phyloP scores from a whole-genome alignment of 352 stramenopile genomes.

The Globisporangium paddicum region DNA sequence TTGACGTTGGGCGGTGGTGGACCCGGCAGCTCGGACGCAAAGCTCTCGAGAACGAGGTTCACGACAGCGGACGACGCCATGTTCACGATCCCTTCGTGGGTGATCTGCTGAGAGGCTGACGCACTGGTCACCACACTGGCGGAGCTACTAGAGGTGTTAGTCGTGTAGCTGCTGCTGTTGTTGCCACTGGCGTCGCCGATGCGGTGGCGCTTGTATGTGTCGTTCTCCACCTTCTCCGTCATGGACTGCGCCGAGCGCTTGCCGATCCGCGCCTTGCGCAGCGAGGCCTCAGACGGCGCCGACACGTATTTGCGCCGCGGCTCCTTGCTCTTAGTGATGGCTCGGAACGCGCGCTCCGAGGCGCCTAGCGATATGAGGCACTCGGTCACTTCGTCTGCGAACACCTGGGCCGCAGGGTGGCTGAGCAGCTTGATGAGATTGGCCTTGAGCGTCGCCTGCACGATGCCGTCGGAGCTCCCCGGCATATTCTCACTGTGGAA shows the following conservation, averaged over 20 bases:
- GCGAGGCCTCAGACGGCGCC: conserved; percentile 57
- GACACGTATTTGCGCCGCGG: conserved; percentile 69
- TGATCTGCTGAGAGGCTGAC: conserved; percentile 22
- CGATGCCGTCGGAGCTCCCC: conserved; percentile 25
- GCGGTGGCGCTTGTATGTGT: conserved; percentile 46
- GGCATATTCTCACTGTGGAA: conserved; percentile 23
- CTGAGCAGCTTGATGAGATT: conserved; percentile 73
- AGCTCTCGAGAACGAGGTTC: conserved; percentile 67
- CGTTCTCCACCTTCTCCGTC: conserved; percentile 56
- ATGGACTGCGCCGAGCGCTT: conserved; percentile 63
- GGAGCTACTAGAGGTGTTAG: background rate
- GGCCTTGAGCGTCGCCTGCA: conserved; percentile 59
- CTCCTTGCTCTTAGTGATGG: conserved; percentile 79
- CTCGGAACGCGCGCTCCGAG: conserved; percentile 68
- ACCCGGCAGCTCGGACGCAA: conserved; percentile 49
- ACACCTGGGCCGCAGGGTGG: conserved; percentile 46
- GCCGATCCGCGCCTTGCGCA: conserved; percentile 57
- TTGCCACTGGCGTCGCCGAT: conserved; percentile 22
- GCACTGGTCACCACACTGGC: background rate
- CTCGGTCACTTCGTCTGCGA: conserved; percentile 71
- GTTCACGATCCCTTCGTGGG: conserved; percentile 69
- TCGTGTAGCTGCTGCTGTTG: conserved; percentile 14
- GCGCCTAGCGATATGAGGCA: conserved; percentile 63
- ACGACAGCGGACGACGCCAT: conserved; percentile 67
- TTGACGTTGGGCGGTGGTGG: conserved; percentile 44